These are phyloP conservation scores for Arthroderma sp. DNA, from an alignment of 2,329 filamentous ascomycete species.

Conservation along the genomic window DNA sequence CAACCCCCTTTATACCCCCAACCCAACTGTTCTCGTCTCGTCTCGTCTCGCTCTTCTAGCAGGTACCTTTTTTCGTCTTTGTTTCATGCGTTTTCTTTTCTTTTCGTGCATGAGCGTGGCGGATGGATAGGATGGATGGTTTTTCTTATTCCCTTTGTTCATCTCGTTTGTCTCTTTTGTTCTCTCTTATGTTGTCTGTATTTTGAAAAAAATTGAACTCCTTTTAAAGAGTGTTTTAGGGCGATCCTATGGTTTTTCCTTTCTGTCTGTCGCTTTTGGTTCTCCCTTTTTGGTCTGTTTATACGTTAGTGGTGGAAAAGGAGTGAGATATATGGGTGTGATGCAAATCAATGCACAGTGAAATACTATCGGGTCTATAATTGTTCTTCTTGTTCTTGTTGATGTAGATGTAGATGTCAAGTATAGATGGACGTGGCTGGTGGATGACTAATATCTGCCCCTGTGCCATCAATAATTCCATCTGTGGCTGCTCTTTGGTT, in stretches of 20 bases:
- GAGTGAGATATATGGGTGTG: neutral
- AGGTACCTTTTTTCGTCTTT: slow-evolving; percentile 18
- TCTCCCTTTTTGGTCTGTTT: neutral
- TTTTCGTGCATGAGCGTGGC: slow-evolving; percentile 11
- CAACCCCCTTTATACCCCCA: slow-evolving; percentile 11
- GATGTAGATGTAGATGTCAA: neutral
- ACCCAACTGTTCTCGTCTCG: no score
- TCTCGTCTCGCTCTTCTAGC: slow-evolving; percentile 1
- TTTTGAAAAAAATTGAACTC: slow-evolving; percentile 4
- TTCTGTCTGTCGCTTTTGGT: neutral
- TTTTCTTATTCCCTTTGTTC: slow-evolving; percentile 12
- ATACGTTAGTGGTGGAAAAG: neutral
- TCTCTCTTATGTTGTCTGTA: slow-evolving; percentile 10
- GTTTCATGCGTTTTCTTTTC: slow-evolving; percentile 10
- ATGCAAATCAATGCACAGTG: neutral
- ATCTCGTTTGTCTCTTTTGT: slow-evolving; percentile 11
- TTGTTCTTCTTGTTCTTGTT: neutral
- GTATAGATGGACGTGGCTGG: neutral
- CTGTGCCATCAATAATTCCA: no score
- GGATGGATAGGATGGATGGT: slow-evolving; percentile 7
- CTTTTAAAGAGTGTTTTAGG: slow-evolving; percentile 3
- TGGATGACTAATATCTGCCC: no score
- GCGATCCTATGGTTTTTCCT: neutral
- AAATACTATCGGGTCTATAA: no score
- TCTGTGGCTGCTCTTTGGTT: no score